These are phyloP conservation scores for Aspergillus bertholletiae DNA, from an alignment of 495 filamentous ascomycete species.

Conservation along the genomic window DNA sequence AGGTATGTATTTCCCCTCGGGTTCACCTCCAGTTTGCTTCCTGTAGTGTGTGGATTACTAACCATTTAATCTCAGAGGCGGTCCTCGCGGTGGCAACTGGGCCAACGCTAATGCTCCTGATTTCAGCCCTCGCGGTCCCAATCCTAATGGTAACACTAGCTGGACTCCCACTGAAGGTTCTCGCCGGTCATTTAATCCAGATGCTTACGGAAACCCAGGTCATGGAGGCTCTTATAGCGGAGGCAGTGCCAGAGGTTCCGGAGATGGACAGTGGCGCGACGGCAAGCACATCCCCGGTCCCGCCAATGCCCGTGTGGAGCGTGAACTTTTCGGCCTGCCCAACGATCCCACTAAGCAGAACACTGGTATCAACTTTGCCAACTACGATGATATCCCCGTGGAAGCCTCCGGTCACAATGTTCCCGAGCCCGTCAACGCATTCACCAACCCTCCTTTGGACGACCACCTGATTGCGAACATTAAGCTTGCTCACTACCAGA, in stretches of 20 bases:
- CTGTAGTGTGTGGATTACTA: constrained; percentile 9
- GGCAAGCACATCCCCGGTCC: constrained; percentile 94
- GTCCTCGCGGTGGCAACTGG: constrained; percentile 65
- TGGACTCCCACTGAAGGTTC: constrained; percentile 33
- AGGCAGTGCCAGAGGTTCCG: constrained; percentile 65
- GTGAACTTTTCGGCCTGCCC: constrained; percentile 89
- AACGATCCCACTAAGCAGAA: constrained; percentile 94
- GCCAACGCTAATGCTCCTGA: constrained; percentile 61
- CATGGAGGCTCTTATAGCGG: constrained; percentile 47
- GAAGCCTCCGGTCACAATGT: constrained; percentile 93
- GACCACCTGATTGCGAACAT: constrained; percentile 90
- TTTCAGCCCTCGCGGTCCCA: constrained; percentile 60
- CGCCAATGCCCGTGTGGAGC: constrained; percentile 81
- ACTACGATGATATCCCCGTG: constrained; percentile 99
- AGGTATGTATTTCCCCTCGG: constrained; percentile 32
- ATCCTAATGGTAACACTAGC: constrained; percentile 44
- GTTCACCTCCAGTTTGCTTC: neutral
- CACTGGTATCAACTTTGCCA: constrained; percentile 98
- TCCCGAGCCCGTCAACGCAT: constrained; percentile 83
- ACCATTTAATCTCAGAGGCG: constrained; percentile 12
- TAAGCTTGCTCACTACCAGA: constrained; percentile 85
- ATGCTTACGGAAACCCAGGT: constrained; percentile 65
- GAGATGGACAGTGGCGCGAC: constrained; percentile 93
- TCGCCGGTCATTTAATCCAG: constrained; percentile 55
- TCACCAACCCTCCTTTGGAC: constrained; percentile 92